phyloP scores from a whole-genome alignment of 2,329 filamentous ascomycete genomes.

The Trichoderma lentiforme region DNA sequence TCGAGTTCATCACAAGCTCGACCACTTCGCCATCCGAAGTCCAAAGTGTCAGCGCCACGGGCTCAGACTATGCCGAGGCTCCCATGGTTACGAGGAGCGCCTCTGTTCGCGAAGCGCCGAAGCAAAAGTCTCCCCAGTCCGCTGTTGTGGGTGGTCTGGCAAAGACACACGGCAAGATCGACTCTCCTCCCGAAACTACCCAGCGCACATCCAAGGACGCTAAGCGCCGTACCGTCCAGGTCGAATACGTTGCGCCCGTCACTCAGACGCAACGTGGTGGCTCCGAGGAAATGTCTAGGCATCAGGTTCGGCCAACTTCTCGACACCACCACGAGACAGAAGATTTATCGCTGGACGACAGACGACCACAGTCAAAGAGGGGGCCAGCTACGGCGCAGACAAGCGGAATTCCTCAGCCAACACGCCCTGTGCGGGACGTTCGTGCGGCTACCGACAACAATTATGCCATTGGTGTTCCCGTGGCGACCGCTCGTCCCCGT shows the following conservation, averaged over 20 bases:
- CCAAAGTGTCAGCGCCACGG: conserved; percentile 69
- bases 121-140: conserved; percentile 55
- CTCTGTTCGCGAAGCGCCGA: conserved; percentile 84
- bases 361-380: conserved; percentile 43
- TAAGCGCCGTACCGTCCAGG: conserved; percentile 91
- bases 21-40: conserved; percentile 86
- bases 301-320: conserved; percentile 29
- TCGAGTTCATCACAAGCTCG: conserved; percentile 94
- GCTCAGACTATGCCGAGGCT: conserved; percentile 53
- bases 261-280: conserved; percentile 76
- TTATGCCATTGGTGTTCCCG: conserved; percentile 43
- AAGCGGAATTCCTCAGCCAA: conserved; percentile 19
- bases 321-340: conserved; percentile 43
- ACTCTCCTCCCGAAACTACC: conserved; percentile 57
- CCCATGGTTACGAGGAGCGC: conserved; percentile 75
- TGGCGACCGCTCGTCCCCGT: conserved; percentile 59
- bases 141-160: conserved; percentile 59
- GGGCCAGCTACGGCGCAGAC: conserved; percentile 47
- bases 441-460: conserved; percentile 41
- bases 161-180: conserved; percentile 72
- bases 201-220: conserved; percentile 72
- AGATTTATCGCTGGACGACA: conserved; percentile 44
- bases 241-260: conserved; percentile 92
- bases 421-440: conserved; percentile 29
- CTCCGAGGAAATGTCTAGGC: conserved; percentile 27